phyloP scores from a whole-genome alignment of 768 basidiomycete species.

The Podaxis sp. region DNA sequence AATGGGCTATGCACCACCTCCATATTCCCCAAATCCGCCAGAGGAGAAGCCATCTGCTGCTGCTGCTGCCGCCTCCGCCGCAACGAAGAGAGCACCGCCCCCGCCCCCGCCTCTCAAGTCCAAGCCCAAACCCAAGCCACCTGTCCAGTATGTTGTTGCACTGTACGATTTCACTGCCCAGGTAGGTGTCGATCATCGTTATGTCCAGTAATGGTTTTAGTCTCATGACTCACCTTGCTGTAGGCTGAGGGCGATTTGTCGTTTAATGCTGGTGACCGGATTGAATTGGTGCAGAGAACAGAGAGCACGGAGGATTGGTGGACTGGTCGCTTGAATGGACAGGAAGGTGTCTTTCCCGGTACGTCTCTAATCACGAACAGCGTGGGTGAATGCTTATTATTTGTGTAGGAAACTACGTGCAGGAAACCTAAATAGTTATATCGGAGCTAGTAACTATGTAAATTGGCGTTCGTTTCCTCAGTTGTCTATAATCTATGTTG shows the following conservation, averaged over 20 bases:
- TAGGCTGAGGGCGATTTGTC: conserved; percentile 90
- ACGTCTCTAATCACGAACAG: conserved; percentile 15
- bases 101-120: conserved; percentile 91
- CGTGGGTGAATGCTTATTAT: conserved; percentile 7
- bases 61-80: conserved; percentile 26
- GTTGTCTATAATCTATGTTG: neutral
- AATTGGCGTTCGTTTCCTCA: neutral
- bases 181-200: conserved; percentile 31
- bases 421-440: conserved; percentile 34
- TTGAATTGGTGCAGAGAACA: conserved; percentile 83
- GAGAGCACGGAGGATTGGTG: conserved; percentile 93
- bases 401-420: conserved; percentile 60
- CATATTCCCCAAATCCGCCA: conserved; percentile 24
- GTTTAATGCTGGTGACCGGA: conserved; percentile 84
- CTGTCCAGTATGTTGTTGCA: conserved; percentile 78
- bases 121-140: conserved; percentile 69
- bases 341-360: conserved; percentile 90
- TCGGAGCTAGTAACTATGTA: conserved; percentile 7
- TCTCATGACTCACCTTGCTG: neutral
- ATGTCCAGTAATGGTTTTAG: neutral
- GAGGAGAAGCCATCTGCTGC: conserved; percentile 10
- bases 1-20: conserved; percentile 26
- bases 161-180: conserved; percentile 94
- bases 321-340: conserved; percentile 84
- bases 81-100: conserved; percentile 75